phyloP scores from a whole-genome alignment of 1,284 basidiomycete species.

The Cystobasidium sp. region DNA sequence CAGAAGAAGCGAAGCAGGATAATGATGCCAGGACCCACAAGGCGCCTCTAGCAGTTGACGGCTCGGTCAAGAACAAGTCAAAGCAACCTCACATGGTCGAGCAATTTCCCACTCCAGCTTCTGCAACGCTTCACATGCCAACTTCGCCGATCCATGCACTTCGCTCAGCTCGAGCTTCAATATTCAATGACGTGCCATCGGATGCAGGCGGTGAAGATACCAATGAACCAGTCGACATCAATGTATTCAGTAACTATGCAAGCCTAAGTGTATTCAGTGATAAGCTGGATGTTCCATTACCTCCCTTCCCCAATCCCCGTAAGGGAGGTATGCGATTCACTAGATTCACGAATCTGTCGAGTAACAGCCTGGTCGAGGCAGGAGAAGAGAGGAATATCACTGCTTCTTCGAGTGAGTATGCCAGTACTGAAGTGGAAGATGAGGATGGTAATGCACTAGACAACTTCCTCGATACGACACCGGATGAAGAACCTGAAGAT shows the following conservation, averaged over 20 bases:
- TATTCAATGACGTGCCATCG: constrained; percentile 28
- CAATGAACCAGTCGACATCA: too few relatives aligned
- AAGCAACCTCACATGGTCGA: constrained; percentile 7
- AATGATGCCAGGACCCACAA: not conserved
- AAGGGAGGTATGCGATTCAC: not conserved
- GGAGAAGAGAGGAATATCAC: not conserved
- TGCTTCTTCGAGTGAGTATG: constrained; percentile 1
- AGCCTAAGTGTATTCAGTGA: not conserved
- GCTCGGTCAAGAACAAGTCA: not conserved
- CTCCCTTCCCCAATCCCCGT: constrained; percentile 9
- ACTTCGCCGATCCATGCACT: constrained; percentile 27
- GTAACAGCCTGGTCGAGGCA: not conserved
- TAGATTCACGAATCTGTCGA: not conserved
- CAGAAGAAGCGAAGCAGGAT: not conserved
- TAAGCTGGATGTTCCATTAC: constrained; percentile 10
- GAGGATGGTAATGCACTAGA: not conserved
- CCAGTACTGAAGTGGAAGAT: not conserved
- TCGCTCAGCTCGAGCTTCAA: constrained; percentile 32
- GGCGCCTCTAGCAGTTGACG: not conserved
- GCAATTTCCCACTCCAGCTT: not conserved
- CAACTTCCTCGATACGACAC: constrained; percentile 41
- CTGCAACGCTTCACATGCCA: constrained; percentile 20
- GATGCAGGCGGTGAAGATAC: constrained; percentile 19
- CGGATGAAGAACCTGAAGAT: constrained; percentile 34
- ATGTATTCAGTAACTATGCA: not conserved